phyloP scores from a whole-genome alignment of 768 basidiomycete genomes.

The Russula vinacea region DNA sequence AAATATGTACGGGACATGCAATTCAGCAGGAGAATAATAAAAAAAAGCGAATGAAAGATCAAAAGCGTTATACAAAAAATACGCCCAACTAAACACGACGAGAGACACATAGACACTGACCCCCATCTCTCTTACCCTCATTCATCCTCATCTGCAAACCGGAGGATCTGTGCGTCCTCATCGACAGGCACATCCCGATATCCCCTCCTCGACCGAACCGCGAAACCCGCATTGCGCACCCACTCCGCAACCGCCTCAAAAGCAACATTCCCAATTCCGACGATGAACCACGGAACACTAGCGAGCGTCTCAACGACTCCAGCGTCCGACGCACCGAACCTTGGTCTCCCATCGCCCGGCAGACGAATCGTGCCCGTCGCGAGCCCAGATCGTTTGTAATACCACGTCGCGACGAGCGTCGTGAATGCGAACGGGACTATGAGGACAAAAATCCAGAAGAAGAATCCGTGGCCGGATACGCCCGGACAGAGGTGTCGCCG shows the following conservation, averaged over 20 bases:
- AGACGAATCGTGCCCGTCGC: conserved; percentile 78
- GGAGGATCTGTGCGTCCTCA: conserved; percentile 82
- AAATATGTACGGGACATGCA: conserved; percentile 7
- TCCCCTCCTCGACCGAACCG: conserved; percentile 54
- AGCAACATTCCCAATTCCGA: conserved; percentile 73
- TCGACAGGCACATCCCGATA: conserved; percentile 74
- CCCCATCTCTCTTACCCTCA: neutral
- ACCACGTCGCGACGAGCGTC: conserved; percentile 75
- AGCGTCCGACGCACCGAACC: conserved; percentile 42
- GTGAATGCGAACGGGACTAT: conserved; percentile 76
- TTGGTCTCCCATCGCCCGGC: conserved; percentile 48
- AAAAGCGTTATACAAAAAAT: conserved; percentile 8
- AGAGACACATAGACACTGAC: too few species aligned
- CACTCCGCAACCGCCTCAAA: conserved; percentile 60
- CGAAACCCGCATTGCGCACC: conserved; percentile 40
- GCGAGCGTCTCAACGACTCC: conserved; percentile 68
- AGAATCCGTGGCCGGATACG: conserved; percentile 59
- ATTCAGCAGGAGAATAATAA: neutral
- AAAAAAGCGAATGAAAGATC: neutral
- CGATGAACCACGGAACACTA: conserved; percentile 84
- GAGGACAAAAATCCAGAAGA: conserved; percentile 84
- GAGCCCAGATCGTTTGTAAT: conserved; percentile 69
- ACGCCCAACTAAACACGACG: neutral
- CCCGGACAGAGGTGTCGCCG: conserved; percentile 76
- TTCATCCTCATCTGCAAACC: conserved; percentile 75